Base-by-base conservation (phyloP, 768 basidiomycete genomes). In the Lanmaoa pseudosensibilis region DNA sequence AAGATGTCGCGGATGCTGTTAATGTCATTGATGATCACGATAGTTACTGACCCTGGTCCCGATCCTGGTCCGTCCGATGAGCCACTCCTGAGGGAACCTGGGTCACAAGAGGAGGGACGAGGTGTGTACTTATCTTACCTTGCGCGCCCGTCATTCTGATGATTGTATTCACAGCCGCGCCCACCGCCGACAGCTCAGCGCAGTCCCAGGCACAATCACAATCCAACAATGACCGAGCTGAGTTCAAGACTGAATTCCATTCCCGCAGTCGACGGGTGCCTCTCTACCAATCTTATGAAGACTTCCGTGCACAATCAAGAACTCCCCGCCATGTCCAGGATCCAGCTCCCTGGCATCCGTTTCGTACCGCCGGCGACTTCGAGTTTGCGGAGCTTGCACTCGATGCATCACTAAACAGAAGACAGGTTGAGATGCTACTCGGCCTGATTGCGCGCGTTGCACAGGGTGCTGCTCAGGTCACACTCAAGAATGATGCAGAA, bases 341-440 rank as follows among this genome's bases (percentile, higher is more conserved):
- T 30, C 25, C 34, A 5, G 34, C 60, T 39, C 74, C 70, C 0
- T 77, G 73, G 72, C 21, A 45, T 1, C 73, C 74, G 6, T 75
- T 74, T 39, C 44, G 27, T 7, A 63, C 67, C 2, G 52, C 58
- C 2, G 27, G 61, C 4, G 67, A 76, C 47, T 75, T 74, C 56
- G 63, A 70, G 25, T 61, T 76, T 46, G 62, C 67, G 0, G 60
- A 72, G 52, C 44, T 73, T 27, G 58, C 62, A 2, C 58, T 68
- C 0, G 55, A 68, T 19, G 62, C 59, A 30, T 46, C 55, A 11
- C 57, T 72, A 3, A 71, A 58, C 34, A 21, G 58, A 21, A 30
- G 33, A 3, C 55, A 65, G 54, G 60, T 62, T 1, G 56, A 68
- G 41, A 27, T 9, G 12, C 37, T 72, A 10, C 47, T 73, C 21